phyloP scores from a whole-genome alignment of 2,329 filamentous ascomycete genomes.

The Paecilomyces fulvus region DNA sequence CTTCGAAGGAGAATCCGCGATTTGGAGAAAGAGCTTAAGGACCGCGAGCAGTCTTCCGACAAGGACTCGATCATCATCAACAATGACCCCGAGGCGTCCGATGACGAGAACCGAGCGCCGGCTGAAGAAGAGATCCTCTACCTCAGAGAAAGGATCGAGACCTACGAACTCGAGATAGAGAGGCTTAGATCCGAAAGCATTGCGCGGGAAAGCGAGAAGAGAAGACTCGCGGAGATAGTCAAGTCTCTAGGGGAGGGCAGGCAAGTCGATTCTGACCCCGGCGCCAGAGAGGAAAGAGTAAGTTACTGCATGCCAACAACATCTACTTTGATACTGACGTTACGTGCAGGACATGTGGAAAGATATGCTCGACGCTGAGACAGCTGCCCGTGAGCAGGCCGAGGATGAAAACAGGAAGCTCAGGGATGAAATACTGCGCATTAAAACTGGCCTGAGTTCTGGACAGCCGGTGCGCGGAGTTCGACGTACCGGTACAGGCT shows the following conservation, averaged over 20 bases:
- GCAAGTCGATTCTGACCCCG: slow-evolving; percentile 40
- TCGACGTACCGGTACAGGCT: slow-evolving; percentile 26
- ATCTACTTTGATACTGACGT: background rate
- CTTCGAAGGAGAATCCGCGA: slow-evolving; percentile 75
- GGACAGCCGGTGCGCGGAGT: slow-evolving; percentile 15
- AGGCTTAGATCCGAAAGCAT: slow-evolving; percentile 69
- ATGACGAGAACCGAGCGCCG: slow-evolving; percentile 47
- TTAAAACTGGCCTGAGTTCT: slow-evolving; percentile 42
- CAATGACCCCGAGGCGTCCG: slow-evolving; percentile 33
- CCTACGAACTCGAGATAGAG: slow-evolving; percentile 76
- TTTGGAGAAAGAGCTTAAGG: slow-evolving; percentile 67
- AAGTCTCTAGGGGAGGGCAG: slow-evolving; percentile 51
- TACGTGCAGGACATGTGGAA: slow-evolving; percentile 72
- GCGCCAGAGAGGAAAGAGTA: slow-evolving; percentile 41
- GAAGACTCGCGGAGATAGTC: slow-evolving; percentile 75
- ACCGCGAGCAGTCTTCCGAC: slow-evolving; percentile 42
- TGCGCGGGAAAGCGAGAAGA: slow-evolving; percentile 73
- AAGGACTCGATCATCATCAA: slow-evolving; percentile 38
- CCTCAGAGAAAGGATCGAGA: slow-evolving; percentile 75
- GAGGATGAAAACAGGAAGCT: slow-evolving; percentile 82
- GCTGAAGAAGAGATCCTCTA: slow-evolving; percentile 80
- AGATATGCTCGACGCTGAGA: slow-evolving; percentile 87
- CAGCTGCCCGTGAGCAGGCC: slow-evolving; percentile 74
- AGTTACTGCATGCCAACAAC: slow-evolving; percentile 14
- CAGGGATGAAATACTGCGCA: slow-evolving; percentile 71